These are phyloP conservation scores for Volvox africanus DNA, from an alignment of 139 green algal genomes.

Conservation along the genomic window DNA sequence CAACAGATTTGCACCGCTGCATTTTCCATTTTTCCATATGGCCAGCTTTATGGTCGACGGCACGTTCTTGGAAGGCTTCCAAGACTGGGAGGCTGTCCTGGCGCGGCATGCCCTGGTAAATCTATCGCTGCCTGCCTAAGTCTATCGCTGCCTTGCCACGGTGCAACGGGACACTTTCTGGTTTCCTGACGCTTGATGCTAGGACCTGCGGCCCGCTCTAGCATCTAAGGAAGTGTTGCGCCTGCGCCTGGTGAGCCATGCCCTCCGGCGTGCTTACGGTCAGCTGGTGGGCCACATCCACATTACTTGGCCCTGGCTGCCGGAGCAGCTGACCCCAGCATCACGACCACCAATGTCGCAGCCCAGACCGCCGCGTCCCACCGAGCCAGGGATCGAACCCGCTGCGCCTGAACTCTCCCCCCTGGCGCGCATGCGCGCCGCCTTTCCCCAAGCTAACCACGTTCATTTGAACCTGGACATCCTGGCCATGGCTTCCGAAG, in stretches of 20 bases:
- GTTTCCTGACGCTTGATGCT: neutral
- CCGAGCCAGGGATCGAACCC: neutral
- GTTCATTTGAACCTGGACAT: conserved; percentile 2
- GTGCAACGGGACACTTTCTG: neutral
- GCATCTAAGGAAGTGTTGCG: neutral
- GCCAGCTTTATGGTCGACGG: no score
- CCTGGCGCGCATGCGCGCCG: neutral
- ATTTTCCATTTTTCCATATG: no score
- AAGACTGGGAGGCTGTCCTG: neutral
- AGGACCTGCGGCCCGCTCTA: neutral
- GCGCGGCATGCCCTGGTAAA: neutral
- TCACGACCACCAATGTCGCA: neutral
- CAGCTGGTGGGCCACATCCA: neutral
- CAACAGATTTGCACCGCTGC: no score
- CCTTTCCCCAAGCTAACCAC: neutral
- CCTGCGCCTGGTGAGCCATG: neutral
- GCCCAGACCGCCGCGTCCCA: neutral
- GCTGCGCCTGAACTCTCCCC: neutral
- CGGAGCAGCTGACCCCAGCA: neutral
- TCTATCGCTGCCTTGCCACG: neutral
- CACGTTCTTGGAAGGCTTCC: neutral
- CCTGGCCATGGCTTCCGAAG: neutral
- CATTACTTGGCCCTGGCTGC: neutral
- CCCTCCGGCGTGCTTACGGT: neutral
- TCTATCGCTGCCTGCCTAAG: neutral